Base-by-base conservation (phyloP, 2,329 filamentous ascomycete genomes). In the Zymoseptoria tritici region DNA sequence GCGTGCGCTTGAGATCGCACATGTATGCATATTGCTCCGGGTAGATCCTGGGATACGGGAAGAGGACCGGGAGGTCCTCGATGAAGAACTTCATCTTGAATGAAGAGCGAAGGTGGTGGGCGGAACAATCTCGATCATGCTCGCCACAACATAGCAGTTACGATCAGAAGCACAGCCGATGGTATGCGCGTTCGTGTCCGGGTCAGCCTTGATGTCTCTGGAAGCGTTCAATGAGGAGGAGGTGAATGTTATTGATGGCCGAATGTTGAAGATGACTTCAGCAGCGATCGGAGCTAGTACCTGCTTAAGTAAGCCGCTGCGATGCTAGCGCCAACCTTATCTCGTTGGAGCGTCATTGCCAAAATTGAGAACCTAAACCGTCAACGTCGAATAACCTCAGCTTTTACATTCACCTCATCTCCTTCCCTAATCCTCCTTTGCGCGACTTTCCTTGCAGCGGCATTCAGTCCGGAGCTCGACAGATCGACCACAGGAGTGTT, bases 1-100 rank as follows among this genome's bases (percentile, higher is more conserved):
- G 87, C 20, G 94, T 97, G 75, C 82, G 83, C 75, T 92, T 92
- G 75, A 92, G 84, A 79, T 91, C 89, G 73, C 87, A 90, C 89
- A 92, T 92, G 78, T 92, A 88, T 64, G 83, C 83, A 86, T 87
- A 87, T 79, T 88, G 85, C 74, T 88, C 85, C 57, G 88, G 85
- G 73, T 89, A 89, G 69, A 89, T 87, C 68, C 86, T 80, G 62
- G 86, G 86, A 73, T 89, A 89, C n/a, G 86, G 86, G 72, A 89
- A 89, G 59, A 89, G 82, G 64, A 89, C 81, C 46, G 85, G 85
- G 51, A 89, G 80, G 71, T 87, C 85, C 83, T 89, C 88, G 70
- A 91, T 90, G 71, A 86, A 85, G 79, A 91, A 91, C 80, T 85
- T 90, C 88, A 91, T 91, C 64, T 73, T 85, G 75, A 24, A 36